A percentile compares a stretch with the other conserved stretches of the same genome.
Evolutionary conservation across 352 stramenopile genomes (phyloP).

Genomic region (Phytopythium vexans): DNA sequence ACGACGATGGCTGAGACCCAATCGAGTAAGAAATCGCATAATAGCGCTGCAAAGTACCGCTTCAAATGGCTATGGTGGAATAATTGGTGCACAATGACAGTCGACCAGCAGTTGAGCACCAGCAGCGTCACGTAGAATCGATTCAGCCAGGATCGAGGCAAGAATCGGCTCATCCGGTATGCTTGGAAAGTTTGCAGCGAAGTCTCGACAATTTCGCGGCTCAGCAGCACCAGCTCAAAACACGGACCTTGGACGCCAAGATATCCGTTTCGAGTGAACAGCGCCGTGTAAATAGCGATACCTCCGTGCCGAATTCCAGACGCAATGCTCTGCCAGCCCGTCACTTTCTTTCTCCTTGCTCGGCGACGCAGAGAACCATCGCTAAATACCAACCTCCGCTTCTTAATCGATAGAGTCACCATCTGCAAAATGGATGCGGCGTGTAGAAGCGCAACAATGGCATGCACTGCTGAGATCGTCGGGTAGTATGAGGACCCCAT

Average conservation of each 20-base stretch:
- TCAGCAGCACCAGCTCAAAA: constrained; percentile 27
- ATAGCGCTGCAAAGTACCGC: constrained; percentile 17
- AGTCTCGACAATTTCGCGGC: constrained; percentile 24
- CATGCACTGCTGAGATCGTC: constrained; percentile 9
- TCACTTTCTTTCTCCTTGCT: not conserved
- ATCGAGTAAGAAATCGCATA: constrained; percentile 24
- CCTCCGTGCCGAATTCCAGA: not conserved
- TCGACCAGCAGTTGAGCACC: constrained; percentile 32
- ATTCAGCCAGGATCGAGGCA: constrained; percentile 31
- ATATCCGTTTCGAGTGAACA: constrained; percentile 19
- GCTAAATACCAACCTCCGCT: constrained; percentile 16
- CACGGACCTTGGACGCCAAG: constrained; percentile 20
- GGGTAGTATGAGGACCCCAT: constrained; percentile 16
- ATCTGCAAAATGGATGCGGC: constrained; percentile 12
- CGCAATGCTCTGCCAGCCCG: not conserved
- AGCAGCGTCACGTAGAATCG: constrained; percentile 28
- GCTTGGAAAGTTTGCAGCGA: constrained; percentile 23
- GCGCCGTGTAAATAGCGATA: constrained; percentile 6
- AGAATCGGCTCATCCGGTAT: constrained; percentile 22
- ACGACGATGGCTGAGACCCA: constrained; percentile 24
- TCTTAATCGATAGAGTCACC: constrained; percentile 14
- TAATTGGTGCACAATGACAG: constrained; percentile 27
- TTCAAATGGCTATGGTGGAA: constrained; percentile 21
- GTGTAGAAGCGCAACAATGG: constrained; percentile 15
- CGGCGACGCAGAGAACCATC: not conserved